A percentile compares a stretch with the other conserved stretches of the same genome.
Evolutionary conservation across 768 basidiomycete genomes (phyloP).

Genomic region (Rubroboletus satanas): DNA sequence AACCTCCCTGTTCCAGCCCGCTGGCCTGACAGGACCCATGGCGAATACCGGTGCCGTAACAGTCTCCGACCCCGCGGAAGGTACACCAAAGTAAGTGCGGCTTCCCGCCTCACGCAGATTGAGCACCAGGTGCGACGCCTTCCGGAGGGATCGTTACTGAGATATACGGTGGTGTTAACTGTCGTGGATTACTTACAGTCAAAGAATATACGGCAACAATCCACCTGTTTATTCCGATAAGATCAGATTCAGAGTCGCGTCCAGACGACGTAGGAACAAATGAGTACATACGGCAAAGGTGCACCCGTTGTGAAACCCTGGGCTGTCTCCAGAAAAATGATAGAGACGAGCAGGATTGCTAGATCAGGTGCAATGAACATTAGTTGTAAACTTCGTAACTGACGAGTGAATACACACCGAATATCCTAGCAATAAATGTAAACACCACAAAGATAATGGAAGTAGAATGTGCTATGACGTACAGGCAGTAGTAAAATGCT

Average conservation of each 20-base stretch:
- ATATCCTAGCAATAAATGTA: background rate
- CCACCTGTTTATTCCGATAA: background rate
- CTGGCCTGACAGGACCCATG: background rate
- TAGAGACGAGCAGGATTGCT: background rate
- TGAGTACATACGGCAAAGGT: background rate
- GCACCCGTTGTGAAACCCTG: background rate
- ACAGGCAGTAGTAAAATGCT: conserved; percentile 1
- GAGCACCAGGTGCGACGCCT: background rate
- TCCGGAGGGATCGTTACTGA: background rate
- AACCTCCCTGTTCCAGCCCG: background rate
- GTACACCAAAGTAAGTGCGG: no score
- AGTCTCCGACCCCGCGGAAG: background rate
- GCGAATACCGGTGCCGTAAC: background rate
- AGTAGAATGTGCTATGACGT: background rate
- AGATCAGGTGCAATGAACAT: background rate
- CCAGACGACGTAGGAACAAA: background rate
- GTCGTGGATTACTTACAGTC: background rate
- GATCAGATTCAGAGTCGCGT: no score
- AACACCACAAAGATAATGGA: background rate
- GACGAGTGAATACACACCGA: background rate
- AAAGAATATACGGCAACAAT: background rate
- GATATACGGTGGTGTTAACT: background rate
- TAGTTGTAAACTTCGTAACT: background rate
- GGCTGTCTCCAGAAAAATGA: background rate
- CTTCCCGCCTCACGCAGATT: background rate